Evolutionary conservation across 2,329 filamentous ascomycete genomes (phyloP), one percentile per base, ranked within the genome.

Genomic region (Byssoonygena ceratinophila): DNA sequence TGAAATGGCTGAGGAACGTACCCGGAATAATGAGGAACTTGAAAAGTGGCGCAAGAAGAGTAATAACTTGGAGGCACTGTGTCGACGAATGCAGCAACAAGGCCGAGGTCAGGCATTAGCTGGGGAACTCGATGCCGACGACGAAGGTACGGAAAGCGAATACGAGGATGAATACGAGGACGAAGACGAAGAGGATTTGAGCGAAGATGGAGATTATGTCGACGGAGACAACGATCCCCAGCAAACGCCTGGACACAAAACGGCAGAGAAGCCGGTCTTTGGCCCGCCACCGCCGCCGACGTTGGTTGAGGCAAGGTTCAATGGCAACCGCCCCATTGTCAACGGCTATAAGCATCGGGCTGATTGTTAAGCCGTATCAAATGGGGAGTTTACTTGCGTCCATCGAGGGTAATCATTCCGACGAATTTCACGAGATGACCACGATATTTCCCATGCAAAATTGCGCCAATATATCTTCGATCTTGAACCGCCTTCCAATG

Each of bases 51-150:
- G 83, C 64, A 86, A 85, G 71, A 89, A 89, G 75, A 88, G 89
- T 62, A 84, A 88, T 57, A 94, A 94, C 69, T 81, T 98, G 53
- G 91, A 91, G 70, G 89, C 87, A 66, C 86, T 97, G 62, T 95
- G 94, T 71, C 86, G 92, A 57, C 87, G 89, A 62, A 95, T 97
- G 88, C 91, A 97, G 69, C 86, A 87, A 59, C 90, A 96, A 64
- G 90, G 91, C 14, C 83, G 91, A 55, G 88, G 88, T 52, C 79
- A 85, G 54, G 82, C 81, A 54, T 75, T 80, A 71, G 78, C 74
- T 52, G 77, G 74, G 58, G 79, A 78, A 58, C 74, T 79, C 58
- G 82, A 81, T 66, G 56, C 55, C 29, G 68, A 77, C 58, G 70
- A 66, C 55, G 75, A 69, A 64, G 71, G 64, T 44, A 70, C 66